Conservation (phyloP, 2,329 filamentous ascomycete species). For the Calonectria ilicicola region DNA sequence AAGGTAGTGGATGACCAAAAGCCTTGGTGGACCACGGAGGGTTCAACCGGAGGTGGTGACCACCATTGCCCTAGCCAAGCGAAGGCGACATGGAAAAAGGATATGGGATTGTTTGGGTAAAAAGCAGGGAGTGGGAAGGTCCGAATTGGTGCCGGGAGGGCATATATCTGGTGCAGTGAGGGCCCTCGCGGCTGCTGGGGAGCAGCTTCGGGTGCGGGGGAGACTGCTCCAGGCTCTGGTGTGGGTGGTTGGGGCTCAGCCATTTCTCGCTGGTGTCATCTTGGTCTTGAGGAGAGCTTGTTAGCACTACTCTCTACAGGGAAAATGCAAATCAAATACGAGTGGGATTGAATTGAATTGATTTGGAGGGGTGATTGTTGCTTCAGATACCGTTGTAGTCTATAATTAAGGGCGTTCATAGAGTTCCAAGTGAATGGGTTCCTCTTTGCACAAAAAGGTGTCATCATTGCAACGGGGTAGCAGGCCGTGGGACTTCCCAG, state of each 20-base stretch:
- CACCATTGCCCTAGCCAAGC: constrained; percentile 82
- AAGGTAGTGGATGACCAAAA: constrained; percentile 85
- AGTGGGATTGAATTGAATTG: neutral
- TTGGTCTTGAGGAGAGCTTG: constrained; percentile 51
- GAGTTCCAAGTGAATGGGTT: constrained; percentile 69
- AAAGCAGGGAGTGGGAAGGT: constrained; percentile 88
- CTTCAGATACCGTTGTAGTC: constrained; percentile 99
- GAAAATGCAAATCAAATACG: neutral
- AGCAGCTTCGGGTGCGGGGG: constrained; percentile 35
- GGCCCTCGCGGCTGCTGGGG: constrained; percentile 50
- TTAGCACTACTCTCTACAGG: constrained; percentile 25
- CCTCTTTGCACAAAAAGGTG: constrained; percentile 69
- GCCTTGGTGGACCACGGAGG: constrained; percentile 74
- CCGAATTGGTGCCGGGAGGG: constrained; percentile 81
- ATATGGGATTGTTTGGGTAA: constrained; percentile 92
- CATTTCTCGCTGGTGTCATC: constrained; percentile 60
- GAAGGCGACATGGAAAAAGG: constrained; percentile 82
- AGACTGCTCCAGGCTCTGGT: constrained; percentile 35
- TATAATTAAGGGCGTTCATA: constrained; percentile 73
- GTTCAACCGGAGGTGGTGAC: constrained; percentile 73
- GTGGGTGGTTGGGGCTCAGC: constrained; percentile 51
- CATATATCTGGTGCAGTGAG: constrained; percentile 79
- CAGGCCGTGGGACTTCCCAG: constrained; percentile 25
- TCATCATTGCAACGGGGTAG: constrained; percentile 67
- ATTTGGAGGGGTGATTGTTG: constrained; percentile 33